A percentile compares a stretch with the other conserved stretches of the same genome.
These are phyloP conservation scores for Scenedesmus sp. DNA, from an alignment of 163 green algal genomes.

Conservation along the genomic window DNA sequence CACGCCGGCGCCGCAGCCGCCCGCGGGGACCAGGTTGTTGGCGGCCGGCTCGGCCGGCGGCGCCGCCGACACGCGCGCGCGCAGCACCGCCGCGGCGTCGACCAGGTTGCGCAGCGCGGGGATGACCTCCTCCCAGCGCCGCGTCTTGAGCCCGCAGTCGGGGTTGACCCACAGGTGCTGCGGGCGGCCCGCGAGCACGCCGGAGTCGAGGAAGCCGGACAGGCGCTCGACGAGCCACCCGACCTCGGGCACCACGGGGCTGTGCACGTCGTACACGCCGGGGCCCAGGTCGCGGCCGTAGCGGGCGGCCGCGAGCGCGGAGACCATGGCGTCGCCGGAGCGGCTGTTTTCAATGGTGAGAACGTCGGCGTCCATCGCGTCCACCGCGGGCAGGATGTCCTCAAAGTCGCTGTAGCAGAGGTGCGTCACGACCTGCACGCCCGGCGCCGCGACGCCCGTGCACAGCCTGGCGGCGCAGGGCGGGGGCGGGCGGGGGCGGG, in stretches of 20 bases:
- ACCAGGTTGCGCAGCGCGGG: conserved; percentile 91
- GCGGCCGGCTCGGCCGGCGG: too few relatives aligned
- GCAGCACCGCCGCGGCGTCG: conserved; percentile 60
- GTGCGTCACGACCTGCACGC: conserved; percentile 91
- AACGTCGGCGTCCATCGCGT: conserved; percentile 89
- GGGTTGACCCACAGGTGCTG: conserved; percentile 87
- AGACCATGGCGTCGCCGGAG: conserved; percentile 82
- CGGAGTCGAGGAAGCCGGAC: conserved; percentile 66
- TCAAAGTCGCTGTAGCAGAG: conserved; percentile 94
- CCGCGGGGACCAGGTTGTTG: too few relatives aligned
- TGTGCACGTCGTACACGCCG: conserved; percentile 95
- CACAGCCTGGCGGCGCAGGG: conserved; percentile 52
- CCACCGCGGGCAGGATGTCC: conserved; percentile 88
- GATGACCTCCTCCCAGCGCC: conserved; percentile 82
- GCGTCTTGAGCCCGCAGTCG: conserved; percentile 95
- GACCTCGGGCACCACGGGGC: conserved; percentile 63
- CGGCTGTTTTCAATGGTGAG: conserved; percentile 96
- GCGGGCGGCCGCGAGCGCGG: conserved; percentile 67
- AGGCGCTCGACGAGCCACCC: conserved; percentile 62
- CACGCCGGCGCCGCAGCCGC: background rate
- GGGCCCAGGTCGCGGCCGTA: conserved; percentile 86
- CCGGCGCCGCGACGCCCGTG: conserved; percentile 67
- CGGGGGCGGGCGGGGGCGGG: too few relatives aligned
- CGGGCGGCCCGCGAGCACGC: conserved; percentile 65
- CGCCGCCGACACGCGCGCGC: conserved; percentile 3